Conservation (phyloP, 164 flowering plant species). For the Tetracentron sinense region DNA sequence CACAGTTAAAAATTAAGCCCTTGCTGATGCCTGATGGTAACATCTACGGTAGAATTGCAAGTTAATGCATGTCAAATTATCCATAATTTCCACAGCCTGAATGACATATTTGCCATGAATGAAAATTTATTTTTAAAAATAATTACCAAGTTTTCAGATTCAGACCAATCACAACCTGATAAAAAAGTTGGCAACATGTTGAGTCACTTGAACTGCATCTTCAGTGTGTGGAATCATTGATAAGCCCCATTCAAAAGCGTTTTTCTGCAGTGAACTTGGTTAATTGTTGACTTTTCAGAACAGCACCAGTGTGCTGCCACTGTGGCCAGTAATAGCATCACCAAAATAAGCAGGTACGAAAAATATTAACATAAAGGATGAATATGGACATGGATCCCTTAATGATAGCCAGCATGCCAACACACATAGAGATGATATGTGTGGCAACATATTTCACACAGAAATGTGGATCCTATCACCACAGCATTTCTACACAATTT, state of each 20-base stretch:
- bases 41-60: neutral
- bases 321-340: too few species aligned
- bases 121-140: neutral
- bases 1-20: too few species aligned
- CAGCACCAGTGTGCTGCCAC: too few species aligned
- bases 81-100: neutral
- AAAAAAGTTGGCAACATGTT: slow-evolving; percentile 76
- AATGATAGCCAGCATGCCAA: too few species aligned
- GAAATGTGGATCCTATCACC: too few species aligned
- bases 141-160: neutral
- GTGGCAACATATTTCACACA: too few species aligned
- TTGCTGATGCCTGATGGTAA: too few species aligned
- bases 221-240: slow-evolving; percentile 91
- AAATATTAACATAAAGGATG: too few species aligned
- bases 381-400: too few species aligned
- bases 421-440: too few species aligned
- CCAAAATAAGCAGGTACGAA: neutral
- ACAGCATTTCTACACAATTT: too few species aligned
- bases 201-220: slow-evolving; percentile 89
- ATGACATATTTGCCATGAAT: neutral
- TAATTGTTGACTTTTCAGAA: neutral
- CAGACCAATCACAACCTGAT: slow-evolving; percentile 50
- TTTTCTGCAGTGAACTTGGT: slow-evolving; percentile 63
- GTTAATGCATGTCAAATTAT: neutral
- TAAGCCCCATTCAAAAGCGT: slow-evolving; percentile 94